Evolutionary conservation across 129 eudicot genomes (phyloP), one percentile per base, ranked within the genome.

Genomic region (Erigeron canadensis): DNA sequence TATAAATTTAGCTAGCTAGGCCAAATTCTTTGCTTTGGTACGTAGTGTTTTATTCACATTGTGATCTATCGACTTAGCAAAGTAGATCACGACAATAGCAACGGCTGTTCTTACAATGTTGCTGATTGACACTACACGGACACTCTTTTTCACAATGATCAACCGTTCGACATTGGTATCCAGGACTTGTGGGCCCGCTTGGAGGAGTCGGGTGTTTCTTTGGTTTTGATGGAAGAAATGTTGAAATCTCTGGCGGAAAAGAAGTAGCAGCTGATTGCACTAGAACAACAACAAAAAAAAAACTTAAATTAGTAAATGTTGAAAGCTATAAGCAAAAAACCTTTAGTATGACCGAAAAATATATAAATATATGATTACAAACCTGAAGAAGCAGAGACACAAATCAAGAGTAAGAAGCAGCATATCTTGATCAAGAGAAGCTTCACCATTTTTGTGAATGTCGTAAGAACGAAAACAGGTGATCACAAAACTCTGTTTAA

Each of bases 351-450:
- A 28, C 34, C 1, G 34, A 28, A 28, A 28, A 28, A 28, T 1
- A 28, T 28, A 0, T 28, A 28, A 28, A 28, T 1, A 28, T 28
- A 0, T 28, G 34, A 28, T 28, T 28, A 28, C 34, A 28, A 28
- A 28, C 34, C 34, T 28, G 34, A 28, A 28, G 34, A 28, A 7
- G 47, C 34, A 12, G 50, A 47, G 12, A 47, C 70, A 47, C 59
- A 53, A 62, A 73, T 50, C 28, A 73, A 7, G 77, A 73, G 50
- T 34, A 73, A 18, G 34, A 57, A 18, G 42, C 61, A 70, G 42
- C 62, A 70, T 42, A 22, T 55, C 37, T 40, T 12, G 45, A 55
- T 48, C 34, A 28, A 1, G 65, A 53, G 4, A 38, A 40, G 50
- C 65, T 51, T 70, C 65, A 5, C 50, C 51, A 48, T 54, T 17